Evolutionary conservation across 441 rosid species (phyloP).

Genomic region (Croton setiger): DNA sequence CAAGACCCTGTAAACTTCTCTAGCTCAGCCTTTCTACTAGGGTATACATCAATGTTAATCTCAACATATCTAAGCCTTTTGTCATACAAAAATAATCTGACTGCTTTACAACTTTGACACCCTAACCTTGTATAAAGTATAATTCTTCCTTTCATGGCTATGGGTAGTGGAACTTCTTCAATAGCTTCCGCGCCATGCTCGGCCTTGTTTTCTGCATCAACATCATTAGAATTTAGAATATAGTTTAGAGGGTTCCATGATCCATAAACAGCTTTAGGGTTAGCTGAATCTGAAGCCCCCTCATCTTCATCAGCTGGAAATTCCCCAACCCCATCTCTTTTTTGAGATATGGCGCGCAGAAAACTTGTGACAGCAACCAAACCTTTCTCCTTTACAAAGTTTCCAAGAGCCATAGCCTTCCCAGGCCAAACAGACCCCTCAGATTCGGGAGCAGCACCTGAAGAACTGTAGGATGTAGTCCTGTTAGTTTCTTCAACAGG

Average conservation of each 20-base stretch:
- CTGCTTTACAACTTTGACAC: slow-evolving; percentile 55
- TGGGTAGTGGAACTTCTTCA: slow-evolving; percentile 35
- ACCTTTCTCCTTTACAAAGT: slow-evolving; percentile 63
- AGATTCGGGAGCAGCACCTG: slow-evolving; percentile 31
- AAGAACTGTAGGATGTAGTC: slow-evolving; percentile 31
- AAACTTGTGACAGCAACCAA: slow-evolving; percentile 55
- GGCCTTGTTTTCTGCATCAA: slow-evolving; percentile 31
- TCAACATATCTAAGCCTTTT: slow-evolving; percentile 72
- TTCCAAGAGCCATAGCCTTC: slow-evolving; percentile 61
- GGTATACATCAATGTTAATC: slow-evolving; percentile 75
- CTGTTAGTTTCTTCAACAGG: slow-evolving; percentile 41
- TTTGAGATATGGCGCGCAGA: slow-evolving; percentile 54
- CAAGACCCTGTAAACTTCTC: slow-evolving; percentile 64
- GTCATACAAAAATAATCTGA: slow-evolving; percentile 51
- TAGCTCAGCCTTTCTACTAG: slow-evolving; percentile 64
- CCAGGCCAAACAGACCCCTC: slow-evolving; percentile 60
- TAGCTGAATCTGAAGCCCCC: slow-evolving; percentile 28
- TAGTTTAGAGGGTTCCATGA: slow-evolving; percentile 75
- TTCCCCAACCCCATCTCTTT: slow-evolving; percentile 29
- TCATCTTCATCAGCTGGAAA: slow-evolving; percentile 25
- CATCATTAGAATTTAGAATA: slow-evolving; percentile 45
- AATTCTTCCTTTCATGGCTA: slow-evolving; percentile 61
- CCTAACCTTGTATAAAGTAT: slow-evolving; percentile 71
- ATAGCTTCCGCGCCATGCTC: slow-evolving; percentile 27
- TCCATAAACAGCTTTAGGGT: slow-evolving; percentile 39